Evolutionary conservation across 2,329 filamentous ascomycete species (phyloP).

Genomic region (Cercospora beticola): DNA sequence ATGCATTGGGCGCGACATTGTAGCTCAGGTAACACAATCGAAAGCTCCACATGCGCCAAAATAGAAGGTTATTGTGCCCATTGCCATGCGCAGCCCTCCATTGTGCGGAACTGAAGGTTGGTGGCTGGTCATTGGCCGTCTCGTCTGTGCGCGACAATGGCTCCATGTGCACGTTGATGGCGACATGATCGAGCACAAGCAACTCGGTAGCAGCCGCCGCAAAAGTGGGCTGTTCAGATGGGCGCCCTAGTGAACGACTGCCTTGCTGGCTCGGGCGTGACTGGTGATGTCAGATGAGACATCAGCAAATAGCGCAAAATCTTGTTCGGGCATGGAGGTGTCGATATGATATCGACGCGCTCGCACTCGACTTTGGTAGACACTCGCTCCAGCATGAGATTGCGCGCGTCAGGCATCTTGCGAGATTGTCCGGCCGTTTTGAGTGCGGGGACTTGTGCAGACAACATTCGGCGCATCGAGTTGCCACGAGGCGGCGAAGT

Average conservation of each 20-base stretch:
- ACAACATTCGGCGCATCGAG: background rate
- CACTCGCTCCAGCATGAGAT: background rate
- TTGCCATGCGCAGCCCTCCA: background rate
- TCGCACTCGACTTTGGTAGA: background rate
- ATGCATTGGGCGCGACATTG: background rate
- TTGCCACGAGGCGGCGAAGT: background rate
- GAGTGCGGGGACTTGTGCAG: background rate
- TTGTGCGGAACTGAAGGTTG: background rate
- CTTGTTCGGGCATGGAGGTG: background rate
- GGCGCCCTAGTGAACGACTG: background rate
- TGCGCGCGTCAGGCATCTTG: background rate
- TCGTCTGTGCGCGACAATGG: background rate
- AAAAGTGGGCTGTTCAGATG: background rate
- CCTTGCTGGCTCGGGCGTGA: background rate
- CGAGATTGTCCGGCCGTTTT: background rate
- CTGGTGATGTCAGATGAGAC: background rate
- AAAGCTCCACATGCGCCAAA: background rate
- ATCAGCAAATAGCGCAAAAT: background rate
- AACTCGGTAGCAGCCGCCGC: background rate
- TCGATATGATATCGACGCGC: background rate
- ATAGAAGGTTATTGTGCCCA: background rate
- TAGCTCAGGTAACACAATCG: background rate
- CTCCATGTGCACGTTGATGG: background rate
- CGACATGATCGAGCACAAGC: background rate
- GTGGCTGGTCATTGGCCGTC: background rate